Conservation (phyloP, 2,329 filamentous ascomycete genomes). For the Sodiomyces alkalinus region DNA sequence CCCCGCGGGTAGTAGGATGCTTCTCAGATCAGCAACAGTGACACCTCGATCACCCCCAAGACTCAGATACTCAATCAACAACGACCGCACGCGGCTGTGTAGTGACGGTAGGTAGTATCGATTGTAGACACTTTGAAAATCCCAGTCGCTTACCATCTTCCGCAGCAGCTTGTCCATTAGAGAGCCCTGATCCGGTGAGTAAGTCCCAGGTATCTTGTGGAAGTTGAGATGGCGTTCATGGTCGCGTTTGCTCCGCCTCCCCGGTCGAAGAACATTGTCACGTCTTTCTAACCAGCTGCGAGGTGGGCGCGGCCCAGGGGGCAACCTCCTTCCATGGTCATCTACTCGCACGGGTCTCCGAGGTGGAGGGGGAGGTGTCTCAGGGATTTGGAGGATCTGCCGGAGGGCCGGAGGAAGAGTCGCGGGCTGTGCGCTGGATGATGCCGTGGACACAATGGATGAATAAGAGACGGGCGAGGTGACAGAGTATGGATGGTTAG, state of each 20-base stretch:
- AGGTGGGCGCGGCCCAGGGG: slow-evolving; percentile 44
- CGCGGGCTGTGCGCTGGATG: slow-evolving; percentile 11
- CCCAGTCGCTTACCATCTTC: slow-evolving; percentile 37
- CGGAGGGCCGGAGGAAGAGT: slow-evolving; percentile 41
- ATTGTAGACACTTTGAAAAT: slow-evolving; percentile 37
- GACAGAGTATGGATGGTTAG: slow-evolving; percentile 3
- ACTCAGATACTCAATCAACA: slow-evolving; percentile 35
- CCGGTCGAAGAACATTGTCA: slow-evolving; percentile 6
- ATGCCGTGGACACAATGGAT: slow-evolving; percentile 12
- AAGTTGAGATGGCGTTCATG: slow-evolving; percentile 4
- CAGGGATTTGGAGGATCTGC: slow-evolving; percentile 42
- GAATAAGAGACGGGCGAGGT: slow-evolving; percentile 2
- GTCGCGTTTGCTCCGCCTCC: slow-evolving; percentile 1
- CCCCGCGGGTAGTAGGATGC: slow-evolving; percentile 24
- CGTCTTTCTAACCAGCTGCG: slow-evolving; percentile 34
- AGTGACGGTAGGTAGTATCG: slow-evolving; percentile 40
- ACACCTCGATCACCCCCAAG: slow-evolving; percentile 28
- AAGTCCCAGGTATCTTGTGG: slow-evolving; percentile 26
- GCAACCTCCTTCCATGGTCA: slow-evolving; percentile 31
- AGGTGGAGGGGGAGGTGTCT: slow-evolving; percentile 35
- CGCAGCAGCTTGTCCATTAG: slow-evolving; percentile 36
- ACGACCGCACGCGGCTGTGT: slow-evolving; percentile 35
- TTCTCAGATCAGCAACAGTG: slow-evolving; percentile 31
- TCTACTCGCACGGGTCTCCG: slow-evolving; percentile 29
- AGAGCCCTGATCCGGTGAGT: slow-evolving; percentile 28